phyloP scores from a whole-genome alignment of 2,329 filamentous ascomycete genomes.

The Diplodia seriata region DNA sequence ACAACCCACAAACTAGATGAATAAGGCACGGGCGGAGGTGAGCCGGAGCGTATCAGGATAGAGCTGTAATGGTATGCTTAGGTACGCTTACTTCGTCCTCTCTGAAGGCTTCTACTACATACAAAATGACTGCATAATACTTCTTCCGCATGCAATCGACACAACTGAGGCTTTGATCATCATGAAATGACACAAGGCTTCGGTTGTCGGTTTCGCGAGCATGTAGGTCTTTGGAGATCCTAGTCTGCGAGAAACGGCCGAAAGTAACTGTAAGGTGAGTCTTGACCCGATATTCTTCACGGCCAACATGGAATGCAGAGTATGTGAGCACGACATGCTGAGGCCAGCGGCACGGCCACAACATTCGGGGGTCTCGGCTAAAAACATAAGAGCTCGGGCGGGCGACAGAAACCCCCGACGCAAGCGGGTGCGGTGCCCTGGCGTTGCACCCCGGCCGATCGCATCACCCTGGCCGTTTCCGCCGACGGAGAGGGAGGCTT shows the following conservation, averaged over 20 bases:
- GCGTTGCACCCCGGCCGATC: slow-evolving; percentile 23
- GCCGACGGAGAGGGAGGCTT: slow-evolving; percentile 15
- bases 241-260: not conserved
- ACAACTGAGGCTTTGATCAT: too few relatives aligned
- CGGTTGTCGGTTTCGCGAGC: not conserved
- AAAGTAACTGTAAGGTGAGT: not conserved
- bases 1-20: too few relatives aligned
- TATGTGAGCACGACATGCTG: not conserved
- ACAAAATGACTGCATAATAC: too few relatives aligned
- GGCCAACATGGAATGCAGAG: not conserved
- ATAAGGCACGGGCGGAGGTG: too few relatives aligned
- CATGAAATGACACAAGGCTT: too few relatives aligned
- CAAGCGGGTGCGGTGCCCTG: not conserved
- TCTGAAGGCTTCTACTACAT: too few relatives aligned
- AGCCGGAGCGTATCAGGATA: too few relatives aligned
- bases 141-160: too few relatives aligned
- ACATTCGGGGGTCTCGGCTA: not conserved
- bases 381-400: not conserved
- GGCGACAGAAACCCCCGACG: slow-evolving; percentile 31
- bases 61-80: too few relatives aligned
- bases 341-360: slow-evolving; percentile 9
- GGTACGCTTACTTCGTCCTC: too few relatives aligned
- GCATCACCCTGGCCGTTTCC: slow-evolving; percentile 19
- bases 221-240: not conserved
- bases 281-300: not conserved